Evolutionary conservation across 805 yeast genomes (phyloP), one percentile per base, ranked within the genome.

Genomic region (Myxozyma monticola): DNA sequence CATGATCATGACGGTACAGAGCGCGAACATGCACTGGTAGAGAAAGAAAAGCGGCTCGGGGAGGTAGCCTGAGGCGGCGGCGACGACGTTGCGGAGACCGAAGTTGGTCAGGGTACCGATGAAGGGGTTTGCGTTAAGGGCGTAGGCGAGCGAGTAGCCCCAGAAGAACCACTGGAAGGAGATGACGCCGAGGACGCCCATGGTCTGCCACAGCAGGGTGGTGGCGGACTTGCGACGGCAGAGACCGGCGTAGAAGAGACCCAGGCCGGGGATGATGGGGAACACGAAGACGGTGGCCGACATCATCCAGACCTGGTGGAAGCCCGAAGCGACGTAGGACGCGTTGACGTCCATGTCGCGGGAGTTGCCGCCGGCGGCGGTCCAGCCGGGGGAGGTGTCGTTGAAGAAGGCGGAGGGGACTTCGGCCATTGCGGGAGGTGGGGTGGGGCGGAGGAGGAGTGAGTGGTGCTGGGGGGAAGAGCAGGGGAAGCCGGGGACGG

Each of bases 111-210:
- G 74, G 54, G 88, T 79, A 49, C 99, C 99, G 60, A 88, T 75
- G 70, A 89, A 85, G 17, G 73, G 76, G 12, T 87, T 77, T 14
- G 80, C 81, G 50, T 76, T 71, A 65, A 84, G 87, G 22, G 91
- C 76, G 67, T 91, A 91, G 17, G 88, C 84, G 50, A 93, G 76
- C 12, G 97, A 87, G 71, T 86, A 91, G 56, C 98, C 99, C 96
- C 97, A 89, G 75, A 89, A 90, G 71, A 89, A 93, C 98, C 99
- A 91, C 69, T 93, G 96, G 79, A 93, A 88, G 1, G 85, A 71
- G 6, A 89, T 81, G 28, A 91, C 73, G 60, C 93, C 83, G 18
- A 81, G 82, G 18, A 95, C 88, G 86, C 88, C 89, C 66, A 93
- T 72, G 5, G 96, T 84, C 21, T 96, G 93, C 97, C 97, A 93